Conservation (phyloP, 208 protist species). For the Strigomonas galati region DNA sequence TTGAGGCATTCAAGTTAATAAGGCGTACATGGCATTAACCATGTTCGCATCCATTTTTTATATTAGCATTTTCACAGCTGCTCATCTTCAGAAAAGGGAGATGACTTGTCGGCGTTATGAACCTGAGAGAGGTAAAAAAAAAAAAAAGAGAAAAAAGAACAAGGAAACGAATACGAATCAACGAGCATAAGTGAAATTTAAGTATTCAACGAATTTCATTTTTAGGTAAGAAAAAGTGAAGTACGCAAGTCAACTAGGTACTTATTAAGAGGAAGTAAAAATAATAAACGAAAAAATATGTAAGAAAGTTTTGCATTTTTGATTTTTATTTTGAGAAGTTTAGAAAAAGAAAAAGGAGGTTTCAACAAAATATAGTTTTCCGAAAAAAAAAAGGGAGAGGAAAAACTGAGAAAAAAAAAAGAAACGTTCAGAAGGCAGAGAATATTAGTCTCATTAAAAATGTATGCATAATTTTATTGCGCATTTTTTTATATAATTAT, state of each 20-base stretch:
- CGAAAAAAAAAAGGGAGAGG: slow-evolving; percentile 10
- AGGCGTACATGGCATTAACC: background rate
- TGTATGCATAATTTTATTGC: slow-evolving; percentile 6
- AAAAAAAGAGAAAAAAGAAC: slow-evolving; percentile 15
- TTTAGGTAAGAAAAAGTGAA: slow-evolving; percentile 10
- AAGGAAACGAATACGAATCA: background rate
- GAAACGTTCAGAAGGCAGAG: slow-evolving; percentile 11
- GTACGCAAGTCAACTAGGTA: background rate
- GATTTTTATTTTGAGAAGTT: slow-evolving; percentile 12
- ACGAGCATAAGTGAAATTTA: background rate
- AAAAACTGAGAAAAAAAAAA: slow-evolving; percentile 6
- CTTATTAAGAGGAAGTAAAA: background rate
- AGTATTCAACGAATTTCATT: slow-evolving; percentile 3
- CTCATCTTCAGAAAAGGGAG: background rate
- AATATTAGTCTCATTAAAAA: slow-evolving; percentile 8
- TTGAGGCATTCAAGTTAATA: background rate
- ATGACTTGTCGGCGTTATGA: background rate
- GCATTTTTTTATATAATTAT: background rate
- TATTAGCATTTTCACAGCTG: background rate
- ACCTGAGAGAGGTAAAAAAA: slow-evolving; percentile 9
- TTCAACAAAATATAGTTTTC: background rate
- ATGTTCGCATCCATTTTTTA: background rate
- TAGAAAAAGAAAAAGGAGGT: slow-evolving; percentile 7
- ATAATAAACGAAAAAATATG: slow-evolving; percentile 3
- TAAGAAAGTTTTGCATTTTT: slow-evolving; percentile 1